These are phyloP conservation scores for Ogataea nakhonphanomensis DNA, from an alignment of 805 yeast species.

Conservation along the genomic window DNA sequence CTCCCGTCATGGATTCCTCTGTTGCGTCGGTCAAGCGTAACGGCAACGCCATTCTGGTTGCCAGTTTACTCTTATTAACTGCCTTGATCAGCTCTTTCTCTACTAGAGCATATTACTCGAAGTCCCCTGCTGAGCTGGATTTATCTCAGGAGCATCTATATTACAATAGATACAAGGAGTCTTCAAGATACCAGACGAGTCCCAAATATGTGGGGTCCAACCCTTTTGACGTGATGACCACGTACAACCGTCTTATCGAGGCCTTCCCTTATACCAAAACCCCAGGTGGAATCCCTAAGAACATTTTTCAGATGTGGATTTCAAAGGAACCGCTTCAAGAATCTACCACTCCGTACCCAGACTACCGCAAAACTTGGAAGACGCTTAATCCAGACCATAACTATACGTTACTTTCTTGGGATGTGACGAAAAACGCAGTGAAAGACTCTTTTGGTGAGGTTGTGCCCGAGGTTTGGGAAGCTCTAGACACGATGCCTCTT, in stretches of 20 bases:
- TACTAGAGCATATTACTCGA: slow-evolving; percentile 4
- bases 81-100: slow-evolving; percentile 9
- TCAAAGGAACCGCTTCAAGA: slow-evolving; percentile 33
- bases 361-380: slow-evolving; percentile 59
- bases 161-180: slow-evolving; percentile 19
- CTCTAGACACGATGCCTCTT: slow-evolving; percentile 72
- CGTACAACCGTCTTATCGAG: slow-evolving; percentile 12
- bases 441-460: slow-evolving; percentile 50
- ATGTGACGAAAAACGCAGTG: slow-evolving; percentile 43
- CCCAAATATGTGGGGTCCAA: slow-evolving; percentile 30
- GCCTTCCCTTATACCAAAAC: slow-evolving; percentile 15
- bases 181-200: slow-evolving; percentile 35
- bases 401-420: slow-evolving; percentile 68
- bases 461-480: slow-evolving; percentile 70
- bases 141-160: slow-evolving; percentile 7
- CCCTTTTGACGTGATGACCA: slow-evolving; percentile 22
- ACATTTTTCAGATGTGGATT: slow-evolving; percentile 22
- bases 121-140: neutral
- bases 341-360: slow-evolving; percentile 39
- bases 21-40: slow-evolving; percentile 2
- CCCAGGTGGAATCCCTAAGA: slow-evolving; percentile 16
- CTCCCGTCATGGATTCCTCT: slow-evolving; percentile 3
- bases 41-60: slow-evolving; percentile 2
- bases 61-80: slow-evolving; percentile 5
- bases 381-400: slow-evolving; percentile 53